Evolutionary conservation across 2,329 filamentous ascomycete genomes (phyloP), one percentile per base, ranked within the genome.

Genomic region (Aureobasidium lini): DNA sequence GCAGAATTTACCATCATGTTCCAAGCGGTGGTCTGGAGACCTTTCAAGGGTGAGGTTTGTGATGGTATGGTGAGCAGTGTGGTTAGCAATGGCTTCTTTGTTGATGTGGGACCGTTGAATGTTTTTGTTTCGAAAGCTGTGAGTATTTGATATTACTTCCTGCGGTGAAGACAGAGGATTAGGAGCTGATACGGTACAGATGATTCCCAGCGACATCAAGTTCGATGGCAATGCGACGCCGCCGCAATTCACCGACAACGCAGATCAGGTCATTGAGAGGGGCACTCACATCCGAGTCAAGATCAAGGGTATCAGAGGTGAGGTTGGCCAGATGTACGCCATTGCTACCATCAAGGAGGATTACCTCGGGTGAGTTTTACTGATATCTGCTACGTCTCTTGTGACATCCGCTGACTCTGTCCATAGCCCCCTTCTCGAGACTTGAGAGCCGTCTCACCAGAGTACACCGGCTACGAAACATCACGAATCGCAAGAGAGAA

Each of bases 1-100:
- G 93, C 94, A 18, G 90, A 96, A 75, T 99, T 96, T 72, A 95
- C 89, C 0, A 91, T 99, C 49, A 86, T 89, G 68, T 99, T 96
- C 73, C 89, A 92, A 62, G 94, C 94, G 57, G 93, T 99, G 62
- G 90, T 99, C 60, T 99, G 93, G 93, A 85, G 93, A 69, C 94
- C 94, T 10, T 99, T 97, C 80, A 93, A 94, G 76, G 93, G 94
- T 70, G 94, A 99, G 81, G 95, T 94, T 73, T 94, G 97, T 69
- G 94, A 99, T 80, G 93, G 91, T 43, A 86, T 96, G 66, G 93
- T 97, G 61, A 89, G 87, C 65, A 93, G 88, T 29, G 90, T 97
- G 67, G 95, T 96, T 71, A 86, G 87, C 31, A 89, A 94, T 66
- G 94, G 90, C 52, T 96, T 99, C 77, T 97, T 93, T 67, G 87